phyloP scores from a whole-genome alignment of 768 basidiomycete species.

The Coprinopsis strossmayeri region DNA sequence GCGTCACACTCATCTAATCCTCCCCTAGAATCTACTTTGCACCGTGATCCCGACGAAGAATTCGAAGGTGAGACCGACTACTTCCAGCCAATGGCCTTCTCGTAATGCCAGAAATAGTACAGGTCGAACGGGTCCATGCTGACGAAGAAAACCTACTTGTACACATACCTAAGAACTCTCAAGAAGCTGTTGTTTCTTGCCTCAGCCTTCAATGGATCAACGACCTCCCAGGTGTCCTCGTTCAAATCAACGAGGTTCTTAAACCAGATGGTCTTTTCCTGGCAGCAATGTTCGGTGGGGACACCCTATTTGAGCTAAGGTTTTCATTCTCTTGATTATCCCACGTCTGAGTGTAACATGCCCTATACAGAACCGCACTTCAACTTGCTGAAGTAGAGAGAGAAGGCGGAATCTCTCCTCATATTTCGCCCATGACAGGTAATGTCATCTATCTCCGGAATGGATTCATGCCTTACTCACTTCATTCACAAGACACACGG shows the following conservation, averaged over 20 bases:
- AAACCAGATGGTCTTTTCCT: conserved; percentile 92
- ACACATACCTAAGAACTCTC: conserved; percentile 60
- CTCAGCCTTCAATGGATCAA: conserved; percentile 96
- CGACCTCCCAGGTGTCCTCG: conserved; percentile 83
- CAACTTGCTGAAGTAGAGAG: conserved; percentile 93
- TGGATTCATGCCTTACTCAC: not conserved
- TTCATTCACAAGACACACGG: conserved; percentile 58
- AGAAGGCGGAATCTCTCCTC: conserved; percentile 94
- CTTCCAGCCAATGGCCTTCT: too few species aligned
- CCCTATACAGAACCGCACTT: conserved; percentile 63
- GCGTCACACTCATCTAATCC: too few species aligned
- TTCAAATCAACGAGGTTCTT: conserved; percentile 81
- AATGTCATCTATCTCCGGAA: conserved; percentile 11
- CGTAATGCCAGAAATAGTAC: conserved; percentile 41
- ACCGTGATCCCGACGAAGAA: conserved; percentile 70
- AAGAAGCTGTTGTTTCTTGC: conserved; percentile 90
- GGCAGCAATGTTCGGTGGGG: conserved; percentile 92
- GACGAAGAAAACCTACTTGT: conserved; percentile 81
- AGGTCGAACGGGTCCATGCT: conserved; percentile 66
- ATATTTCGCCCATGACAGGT: conserved; percentile 98
- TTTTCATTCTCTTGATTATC: conserved; percentile 21
- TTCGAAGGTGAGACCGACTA: conserved; percentile 78
- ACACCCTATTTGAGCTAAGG: conserved; percentile 92
- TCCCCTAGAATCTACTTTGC: conserved; percentile 52
- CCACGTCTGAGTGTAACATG: conserved; percentile 4